A percentile compares a stretch with the other conserved stretches of the same genome.
These are phyloP conservation scores for Triticum dicoccoides DNA, from an alignment of 176 grass and related monocot genomes.

Conservation along the genomic window DNA sequence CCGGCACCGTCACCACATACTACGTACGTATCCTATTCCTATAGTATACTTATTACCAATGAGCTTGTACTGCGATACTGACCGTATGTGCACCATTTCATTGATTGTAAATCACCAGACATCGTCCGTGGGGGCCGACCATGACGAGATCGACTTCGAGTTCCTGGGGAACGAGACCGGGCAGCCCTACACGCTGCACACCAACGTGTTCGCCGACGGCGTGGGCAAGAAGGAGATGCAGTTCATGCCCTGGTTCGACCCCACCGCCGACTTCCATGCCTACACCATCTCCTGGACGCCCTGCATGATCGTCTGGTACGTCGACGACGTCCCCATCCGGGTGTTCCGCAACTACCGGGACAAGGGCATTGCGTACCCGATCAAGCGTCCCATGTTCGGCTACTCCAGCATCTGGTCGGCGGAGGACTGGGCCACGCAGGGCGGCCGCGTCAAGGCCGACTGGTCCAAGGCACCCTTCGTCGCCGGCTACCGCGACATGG, in stretches of 20 bases:
- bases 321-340: conserved; percentile 55
- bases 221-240: conserved; percentile 53
- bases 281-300: conserved; percentile 85
- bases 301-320: conserved; percentile 38
- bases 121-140: background rate
- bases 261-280: conserved; percentile 63
- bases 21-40: background rate
- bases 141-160: background rate
- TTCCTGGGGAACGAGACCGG: background rate
- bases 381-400: conserved; percentile 37
- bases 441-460: conserved; percentile 58
- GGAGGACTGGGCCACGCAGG: conserved; percentile 73
- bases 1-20: too few relatives aligned
- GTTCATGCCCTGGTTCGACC: conserved; percentile 72
- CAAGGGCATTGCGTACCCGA: conserved; percentile 49
- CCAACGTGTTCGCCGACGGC: conserved; percentile 61
- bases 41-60: too few relatives aligned
- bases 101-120: background rate
- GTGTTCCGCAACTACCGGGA: conserved; percentile 55
- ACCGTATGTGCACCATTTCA: too few relatives aligned
- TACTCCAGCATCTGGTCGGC: conserved; percentile 79
- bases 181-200: conserved; percentile 61
- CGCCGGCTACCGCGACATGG: background rate
- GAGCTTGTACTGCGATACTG: too few relatives aligned
- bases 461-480: conserved; percentile 57